phyloP scores from a whole-genome alignment of 2,329 filamentous ascomycete genomes.

The Beauveria sp. region DNA sequence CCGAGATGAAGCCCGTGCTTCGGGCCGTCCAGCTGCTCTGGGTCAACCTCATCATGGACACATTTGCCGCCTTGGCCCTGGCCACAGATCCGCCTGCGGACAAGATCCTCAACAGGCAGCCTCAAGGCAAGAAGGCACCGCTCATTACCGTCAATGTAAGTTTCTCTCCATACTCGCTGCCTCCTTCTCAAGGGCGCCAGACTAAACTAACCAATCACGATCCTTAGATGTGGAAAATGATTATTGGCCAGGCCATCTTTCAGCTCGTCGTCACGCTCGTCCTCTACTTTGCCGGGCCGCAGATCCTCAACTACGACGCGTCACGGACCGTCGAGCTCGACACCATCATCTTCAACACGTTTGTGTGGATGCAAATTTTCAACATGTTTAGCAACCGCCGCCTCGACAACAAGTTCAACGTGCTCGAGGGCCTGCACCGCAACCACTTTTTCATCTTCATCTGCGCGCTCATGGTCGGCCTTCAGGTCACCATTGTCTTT shows the following conservation, averaged over 20 bases:
- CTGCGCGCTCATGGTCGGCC: constrained; percentile 73
- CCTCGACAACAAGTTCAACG: constrained; percentile 80
- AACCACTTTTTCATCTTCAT: constrained; percentile 81
- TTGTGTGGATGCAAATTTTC: constrained; percentile 70
- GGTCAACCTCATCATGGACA: constrained; percentile 60
- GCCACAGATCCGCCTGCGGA: constrained; percentile 55
- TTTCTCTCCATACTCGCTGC: neutral
- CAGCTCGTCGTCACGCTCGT: constrained; percentile 52
- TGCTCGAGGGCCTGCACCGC: constrained; percentile 71
- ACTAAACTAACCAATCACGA: neutral
- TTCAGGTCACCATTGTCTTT: constrained; percentile 78
- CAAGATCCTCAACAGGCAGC: constrained; percentile 46
- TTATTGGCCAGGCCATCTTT: constrained; percentile 53
- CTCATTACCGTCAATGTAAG: constrained; percentile 55
- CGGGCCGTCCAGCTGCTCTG: constrained; percentile 54
- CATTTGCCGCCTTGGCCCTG: constrained; percentile 58
- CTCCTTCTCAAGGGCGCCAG: neutral
- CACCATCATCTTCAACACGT: constrained; percentile 61
- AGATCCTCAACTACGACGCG: constrained; percentile 44
- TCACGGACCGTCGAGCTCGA: constrained; percentile 40
- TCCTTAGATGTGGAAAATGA: constrained; percentile 56
- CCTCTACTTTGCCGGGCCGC: constrained; percentile 52
- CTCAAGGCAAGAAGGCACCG: constrained; percentile 56
- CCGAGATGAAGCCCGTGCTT: constrained; percentile 44
- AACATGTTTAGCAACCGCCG: constrained; percentile 78